Base-by-base conservation (phyloP, 805 yeast species). In the Starmerella tilneyi region DNA sequence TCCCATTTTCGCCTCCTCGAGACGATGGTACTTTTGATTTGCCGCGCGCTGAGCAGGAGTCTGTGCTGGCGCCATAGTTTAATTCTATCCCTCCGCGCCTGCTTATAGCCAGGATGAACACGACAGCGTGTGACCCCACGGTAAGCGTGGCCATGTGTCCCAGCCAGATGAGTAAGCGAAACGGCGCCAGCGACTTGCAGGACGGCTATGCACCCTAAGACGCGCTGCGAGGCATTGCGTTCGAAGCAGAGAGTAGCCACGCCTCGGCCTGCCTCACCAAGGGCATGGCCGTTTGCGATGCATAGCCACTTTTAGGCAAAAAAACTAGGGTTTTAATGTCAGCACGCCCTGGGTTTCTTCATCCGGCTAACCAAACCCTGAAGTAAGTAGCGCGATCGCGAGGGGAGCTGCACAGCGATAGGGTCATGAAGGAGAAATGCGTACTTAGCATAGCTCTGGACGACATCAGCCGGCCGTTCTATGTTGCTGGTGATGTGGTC, bases 11-110 rank as follows among this genome's bases (percentile, higher is more conserved):
- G 73, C 72, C 57, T 78, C 82, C 53, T 79, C 78, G 56, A 70
- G 73, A 64, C 79, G 82, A 56, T 82, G 84, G 63, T 78, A 89
- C 62, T 79, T 83, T 58, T 74, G 75, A 64, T 88, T 88, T n/a
- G 94, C 95, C 44, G 75, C 70, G 66, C 88, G 80, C 67, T 88
- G 95, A 58, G 74, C 78, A 47, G 92, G 88, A 20, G 95, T 81
- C 71, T 86, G 96, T 6, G 15, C 43, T 21, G 34, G 34, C 7
- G 20, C 34, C 34, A 31, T 15, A n/a, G 9, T 15, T 12, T 9
- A 17, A n/a, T n/a, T n/a, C n/a, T n/a, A n/a, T n/a, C n/a, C n/a
- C n/a, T n/a, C n/a, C n/a, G n/a, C 22, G 19, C 29, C 6, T 24
- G 5, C 9, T 9, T 31, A 16, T n/a, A 11, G 30, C 11, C 19